Evolutionary conservation across 169 alveolate species (phyloP).

Genomic region (Plasmodium cynomolgi): DNA sequence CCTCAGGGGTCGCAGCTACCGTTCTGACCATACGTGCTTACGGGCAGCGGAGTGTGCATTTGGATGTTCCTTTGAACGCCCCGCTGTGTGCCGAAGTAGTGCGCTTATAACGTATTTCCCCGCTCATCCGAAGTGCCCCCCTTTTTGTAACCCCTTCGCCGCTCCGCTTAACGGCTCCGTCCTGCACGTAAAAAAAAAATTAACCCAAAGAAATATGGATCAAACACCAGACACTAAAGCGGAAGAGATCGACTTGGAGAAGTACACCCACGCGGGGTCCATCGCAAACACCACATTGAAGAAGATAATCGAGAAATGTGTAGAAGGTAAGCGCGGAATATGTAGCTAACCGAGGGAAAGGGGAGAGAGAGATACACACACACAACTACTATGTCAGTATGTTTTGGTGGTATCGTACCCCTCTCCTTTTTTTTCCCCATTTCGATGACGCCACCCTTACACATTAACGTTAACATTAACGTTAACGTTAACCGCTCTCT

Average conservation of each 20-base stretch:
- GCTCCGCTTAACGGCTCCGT: not conserved
- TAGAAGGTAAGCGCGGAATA: slow-evolving; percentile 11
- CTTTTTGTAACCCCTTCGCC: too few relatives aligned
- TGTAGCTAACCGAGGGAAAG: not conserved
- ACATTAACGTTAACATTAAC: not conserved
- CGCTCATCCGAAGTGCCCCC: not conserved
- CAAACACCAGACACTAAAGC: slow-evolving; percentile 34
- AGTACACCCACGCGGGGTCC: slow-evolving; percentile 51
- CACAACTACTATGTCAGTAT: not conserved
- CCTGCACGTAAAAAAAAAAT: not conserved
- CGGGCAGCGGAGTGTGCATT: not conserved
- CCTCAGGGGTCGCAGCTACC: not conserved
- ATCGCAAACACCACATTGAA: slow-evolving; percentile 55
- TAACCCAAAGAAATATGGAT: slow-evolving; percentile 14
- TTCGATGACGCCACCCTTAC: not conserved
- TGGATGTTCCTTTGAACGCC: not conserved
- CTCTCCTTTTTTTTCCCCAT: not conserved
- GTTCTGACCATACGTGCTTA: not conserved
- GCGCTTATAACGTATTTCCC: not conserved
- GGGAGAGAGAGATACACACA: not conserved
- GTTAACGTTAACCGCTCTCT: not conserved
- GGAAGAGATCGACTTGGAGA: slow-evolving; percentile 66
- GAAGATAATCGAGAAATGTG: slow-evolving; percentile 61
- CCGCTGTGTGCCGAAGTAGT: not conserved
- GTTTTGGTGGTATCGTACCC: not conserved